Conservation (phyloP, 495 filamentous ascomycete genomes). For the Cercophora sp. region DNA sequence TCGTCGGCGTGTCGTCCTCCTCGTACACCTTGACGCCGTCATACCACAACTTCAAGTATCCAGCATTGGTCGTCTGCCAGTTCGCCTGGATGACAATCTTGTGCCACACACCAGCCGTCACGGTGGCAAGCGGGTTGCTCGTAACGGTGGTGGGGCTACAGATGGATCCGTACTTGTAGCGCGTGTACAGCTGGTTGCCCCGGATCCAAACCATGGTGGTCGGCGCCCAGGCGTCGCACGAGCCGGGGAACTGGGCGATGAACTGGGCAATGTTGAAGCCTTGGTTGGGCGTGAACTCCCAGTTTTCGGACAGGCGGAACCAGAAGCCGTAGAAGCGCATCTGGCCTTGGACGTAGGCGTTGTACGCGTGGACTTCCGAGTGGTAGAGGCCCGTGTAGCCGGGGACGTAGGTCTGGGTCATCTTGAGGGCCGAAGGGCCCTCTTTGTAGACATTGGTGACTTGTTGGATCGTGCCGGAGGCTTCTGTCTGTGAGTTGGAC, state of each 20-base stretch:
- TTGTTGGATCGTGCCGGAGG: conserved; percentile 43
- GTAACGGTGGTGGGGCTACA: conserved; percentile 14
- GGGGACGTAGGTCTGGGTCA: conserved; percentile 49
- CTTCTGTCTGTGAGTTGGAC: conserved; percentile 42
- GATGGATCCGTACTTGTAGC: conserved; percentile 41
- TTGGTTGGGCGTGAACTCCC: conserved; percentile 48
- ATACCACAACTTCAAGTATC: conserved; percentile 49
- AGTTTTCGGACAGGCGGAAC: conserved; percentile 47
- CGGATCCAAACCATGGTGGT: conserved; percentile 50
- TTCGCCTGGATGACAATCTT: conserved; percentile 44
- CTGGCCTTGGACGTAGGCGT: conserved; percentile 48
- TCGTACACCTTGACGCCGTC: conserved; percentile 49
- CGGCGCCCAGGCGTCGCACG: conserved; percentile 52
- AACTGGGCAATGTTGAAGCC: conserved; percentile 54
- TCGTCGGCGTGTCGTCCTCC: conserved; percentile 40
- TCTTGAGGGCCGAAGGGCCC: conserved; percentile 46
- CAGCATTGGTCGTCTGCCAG: conserved; percentile 47
- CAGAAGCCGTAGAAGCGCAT: conserved; percentile 54
- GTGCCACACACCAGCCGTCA: conserved; percentile 49
- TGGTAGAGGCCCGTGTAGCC: conserved; percentile 51
- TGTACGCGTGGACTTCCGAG: conserved; percentile 47
- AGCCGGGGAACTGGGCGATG: conserved; percentile 50
- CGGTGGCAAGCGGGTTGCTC: conserved; percentile 33
- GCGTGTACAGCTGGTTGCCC: conserved; percentile 44
- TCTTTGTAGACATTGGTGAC: conserved; percentile 45